Evolutionary conservation across 306 rosid genomes (phyloP).

Genomic region (Acacia confusa): DNA sequence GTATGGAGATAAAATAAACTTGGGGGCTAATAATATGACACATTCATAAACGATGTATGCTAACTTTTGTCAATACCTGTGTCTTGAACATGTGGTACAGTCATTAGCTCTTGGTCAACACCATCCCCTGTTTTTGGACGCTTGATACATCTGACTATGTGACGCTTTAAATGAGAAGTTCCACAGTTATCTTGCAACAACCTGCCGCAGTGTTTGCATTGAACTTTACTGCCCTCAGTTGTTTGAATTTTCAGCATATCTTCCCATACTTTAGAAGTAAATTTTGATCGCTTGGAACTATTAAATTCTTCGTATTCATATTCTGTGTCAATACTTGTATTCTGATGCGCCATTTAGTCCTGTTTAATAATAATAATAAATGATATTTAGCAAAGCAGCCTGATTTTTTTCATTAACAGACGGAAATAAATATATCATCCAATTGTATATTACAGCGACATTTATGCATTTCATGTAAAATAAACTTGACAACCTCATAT

Average conservation of each 20-base stretch:
- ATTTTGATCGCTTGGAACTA: constrained; percentile 44
- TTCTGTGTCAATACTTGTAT: constrained; percentile 32
- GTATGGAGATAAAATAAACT: constrained; percentile 17
- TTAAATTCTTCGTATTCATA: constrained; percentile 43
- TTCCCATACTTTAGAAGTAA: constrained; percentile 55
- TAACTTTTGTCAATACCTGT: constrained; percentile 26
- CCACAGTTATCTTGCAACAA: constrained; percentile 55
- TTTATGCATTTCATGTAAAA: background rate
- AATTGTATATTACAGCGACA: background rate
- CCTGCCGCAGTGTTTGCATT: constrained; percentile 49
- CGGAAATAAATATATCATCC: background rate
- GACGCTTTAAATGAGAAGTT: constrained; percentile 58
- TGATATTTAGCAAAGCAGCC: constrained; percentile 31
- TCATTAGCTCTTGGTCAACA: constrained; percentile 34
- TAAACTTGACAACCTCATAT: background rate
- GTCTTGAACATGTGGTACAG: constrained; percentile 17
- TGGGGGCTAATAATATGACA: background rate
- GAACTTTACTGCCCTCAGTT: constrained; percentile 45
- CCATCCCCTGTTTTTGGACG: constrained; percentile 43
- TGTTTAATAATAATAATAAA: constrained; percentile 28
- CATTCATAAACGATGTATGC: background rate
- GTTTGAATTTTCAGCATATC: constrained; percentile 51
- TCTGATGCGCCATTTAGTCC: constrained; percentile 44
- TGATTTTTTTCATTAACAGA: background rate
- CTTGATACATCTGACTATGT: constrained; percentile 45